Evolutionary conservation across 2,329 filamentous ascomycete genomes (phyloP).

Genomic region (Volutella citrinella): DNA sequence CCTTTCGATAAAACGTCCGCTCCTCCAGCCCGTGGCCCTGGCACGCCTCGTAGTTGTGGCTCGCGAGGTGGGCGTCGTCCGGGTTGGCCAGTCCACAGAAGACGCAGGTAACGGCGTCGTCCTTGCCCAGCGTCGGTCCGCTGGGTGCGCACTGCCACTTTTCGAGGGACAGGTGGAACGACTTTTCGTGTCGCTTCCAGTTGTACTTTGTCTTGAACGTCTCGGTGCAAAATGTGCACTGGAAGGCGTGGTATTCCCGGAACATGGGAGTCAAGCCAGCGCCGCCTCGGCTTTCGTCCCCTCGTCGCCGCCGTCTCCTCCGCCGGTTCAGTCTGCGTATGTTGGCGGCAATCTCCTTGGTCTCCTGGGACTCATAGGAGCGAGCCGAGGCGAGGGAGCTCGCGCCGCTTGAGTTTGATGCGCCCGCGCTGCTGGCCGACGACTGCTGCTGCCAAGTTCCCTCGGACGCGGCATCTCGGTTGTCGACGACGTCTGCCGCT

Average conservation of each 20-base stretch:
- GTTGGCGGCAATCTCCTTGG: conserved; percentile 41
- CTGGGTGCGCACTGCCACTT: conserved; percentile 39
- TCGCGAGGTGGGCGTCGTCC: conserved; percentile 26
- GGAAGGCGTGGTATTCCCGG: conserved; percentile 16
- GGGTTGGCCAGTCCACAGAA: conserved; percentile 32
- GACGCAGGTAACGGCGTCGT: conserved; percentile 36
- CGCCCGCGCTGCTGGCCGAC: conserved; percentile 12
- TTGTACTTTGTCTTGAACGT: conserved; percentile 41
- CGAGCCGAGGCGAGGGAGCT: neutral
- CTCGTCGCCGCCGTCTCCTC: conserved; percentile 37
- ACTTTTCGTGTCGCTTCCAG: conserved; percentile 47
- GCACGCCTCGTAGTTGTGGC: conserved; percentile 39
- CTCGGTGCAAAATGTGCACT: conserved; percentile 43
- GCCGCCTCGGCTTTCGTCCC: conserved; percentile 31
- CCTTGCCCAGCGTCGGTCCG: conserved; percentile 34
- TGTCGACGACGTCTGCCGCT: neutral
- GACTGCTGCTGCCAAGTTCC: conserved; percentile 7
- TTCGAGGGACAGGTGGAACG: conserved; percentile 41
- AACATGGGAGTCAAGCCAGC: conserved; percentile 37
- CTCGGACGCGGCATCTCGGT: neutral
- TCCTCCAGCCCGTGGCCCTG: conserved; percentile 43
- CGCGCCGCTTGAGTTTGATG: conserved; percentile 4
- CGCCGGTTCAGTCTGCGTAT: conserved; percentile 45
- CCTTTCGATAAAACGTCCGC: conserved; percentile 39
- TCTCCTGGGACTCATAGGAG: too few relatives aligned